Evolutionary conservation across 352 stramenopile genomes (phyloP), one percentile per base, ranked within the genome.

Genomic region (Pythium insidiosum): DNA sequence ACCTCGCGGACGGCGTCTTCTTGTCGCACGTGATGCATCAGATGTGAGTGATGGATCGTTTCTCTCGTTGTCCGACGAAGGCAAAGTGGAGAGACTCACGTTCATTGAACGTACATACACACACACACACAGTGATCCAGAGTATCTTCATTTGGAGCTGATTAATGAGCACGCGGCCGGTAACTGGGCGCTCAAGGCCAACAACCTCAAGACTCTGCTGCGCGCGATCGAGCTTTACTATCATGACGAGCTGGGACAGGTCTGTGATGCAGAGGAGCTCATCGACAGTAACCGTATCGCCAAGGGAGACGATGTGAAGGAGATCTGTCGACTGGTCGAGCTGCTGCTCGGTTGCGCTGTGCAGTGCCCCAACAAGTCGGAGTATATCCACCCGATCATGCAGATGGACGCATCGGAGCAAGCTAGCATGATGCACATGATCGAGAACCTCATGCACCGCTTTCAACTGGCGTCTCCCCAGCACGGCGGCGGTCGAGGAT

Each of bases 341-440:
- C 43, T 93, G 26, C 52, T 93, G 22, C 53, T 93, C 24, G 77
- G 79, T 12, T 88, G 74, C 39, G 80, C 80, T 1, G 80, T 93
- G 19, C 79, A 93, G 43, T 82, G 77, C 39, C 75, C 70, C 3
- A 82, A 65, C 58, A 80, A 83, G 24, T 85, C 77, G 16, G 77
- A 86, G 46, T 93, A 89, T 56, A 88, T 93, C 50, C 72, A 87
- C 50, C 64, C 71, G 43, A 93, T 93, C 58, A 78, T 93, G 69
- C 61, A 80, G 49, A 85, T 93, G 72, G 69, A 79, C 19, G 56
- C 74, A 24, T 76, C 68, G 2, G 77, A 82, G 56, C 80, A 93
- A 49, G 73, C 73, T 22, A 87, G 74, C 45, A 65, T 92, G 43
- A 92, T 92, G 80, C 73, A 84, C 57, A 63, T 80, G 23, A 89